Percentiles rank a stretch among this genome's conserved stretches.
Evolutionary conservation across 495 filamentous ascomycete species (phyloP).

Genomic region (Xylaria sp.): DNA sequence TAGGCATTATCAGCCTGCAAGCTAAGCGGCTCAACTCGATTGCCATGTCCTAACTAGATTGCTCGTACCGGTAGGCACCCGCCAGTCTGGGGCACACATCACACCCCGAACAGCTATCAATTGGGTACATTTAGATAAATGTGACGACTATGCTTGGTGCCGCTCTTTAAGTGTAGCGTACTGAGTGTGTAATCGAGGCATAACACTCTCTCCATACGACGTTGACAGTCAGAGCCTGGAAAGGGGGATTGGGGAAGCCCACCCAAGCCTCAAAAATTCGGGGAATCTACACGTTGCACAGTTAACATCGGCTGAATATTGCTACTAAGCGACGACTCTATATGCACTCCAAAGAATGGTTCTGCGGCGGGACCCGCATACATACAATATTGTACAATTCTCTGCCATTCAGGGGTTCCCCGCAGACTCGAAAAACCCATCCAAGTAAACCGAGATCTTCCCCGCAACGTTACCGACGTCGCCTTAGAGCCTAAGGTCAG

Average conservation of each 20-base stretch:
- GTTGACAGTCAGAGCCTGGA: neutral
- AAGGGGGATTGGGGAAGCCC: constrained; percentile 24
- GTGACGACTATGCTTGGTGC: neutral
- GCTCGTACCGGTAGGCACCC: neutral
- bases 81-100: neutral
- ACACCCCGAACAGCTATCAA: neutral
- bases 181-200: neutral
- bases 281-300: constrained; percentile 19
- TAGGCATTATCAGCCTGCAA: neutral
- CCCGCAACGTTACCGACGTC: constrained; percentile 3
- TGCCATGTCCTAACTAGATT: neutral
- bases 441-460: constrained; percentile 13
- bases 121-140: neutral
- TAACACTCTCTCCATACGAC: neutral
- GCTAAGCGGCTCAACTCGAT: constrained; percentile 2
- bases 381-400: neutral
- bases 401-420: constrained; percentile 12
- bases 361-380: constrained; percentile 13
- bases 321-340: constrained; percentile 2
- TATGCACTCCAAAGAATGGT: neutral
- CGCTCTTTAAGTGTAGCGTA: neutral
- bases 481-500: constrained; percentile 20
- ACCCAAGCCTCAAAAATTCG: constrained; percentile 17
- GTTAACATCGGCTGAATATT: constrained; percentile 18
- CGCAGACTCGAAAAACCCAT: constrained; percentile 9